Base-by-base conservation (phyloP, 2,329 filamentous ascomycete species). In the Nectriaceae sp. region DNA sequence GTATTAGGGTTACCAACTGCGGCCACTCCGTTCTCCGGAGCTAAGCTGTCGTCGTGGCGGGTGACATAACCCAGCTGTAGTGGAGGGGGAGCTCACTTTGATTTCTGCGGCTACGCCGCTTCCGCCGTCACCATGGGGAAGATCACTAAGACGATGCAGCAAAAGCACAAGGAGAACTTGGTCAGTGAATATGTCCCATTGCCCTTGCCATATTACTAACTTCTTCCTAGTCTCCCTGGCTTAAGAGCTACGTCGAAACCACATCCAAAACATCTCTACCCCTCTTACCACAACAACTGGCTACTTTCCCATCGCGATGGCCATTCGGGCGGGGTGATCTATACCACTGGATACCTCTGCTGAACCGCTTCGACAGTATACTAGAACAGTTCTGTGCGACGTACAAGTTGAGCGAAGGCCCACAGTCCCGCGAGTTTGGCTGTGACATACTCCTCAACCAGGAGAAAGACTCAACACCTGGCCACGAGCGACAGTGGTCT, bases 311-410 rank as follows among this genome's bases (percentile, higher is more conserved):
- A 49, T 85, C 86, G 56, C 79, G 87, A 79, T 99, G 94, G 94
- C 91, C 92, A 2, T 96, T 97, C 65, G 93, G 93, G 33, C 84
- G 93, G 68, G 95, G 94, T 52, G 94, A 99, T 68, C 77, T 97
- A 22, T 97, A 97, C 68, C 93, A 99, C 76, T 99, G 95, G 95
- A 97, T 99, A 58, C 87, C 89, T 21, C 80, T 96, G 20, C 75
- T 99, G 51, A 96, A 99, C 70, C 87, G 91, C 49, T 97, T 99
- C 70, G 94, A 99, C 70, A 83, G 82, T 63, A 85, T 97, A 55
- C 75, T 99, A 35, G 90, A 96, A 61, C 77, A 83, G 33, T 91
- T 96, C 67, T 90, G 86, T 69, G 78, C 82, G 47, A 85, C 84
- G 56, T 99, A 99, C 73, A 84, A 84, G 53, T 77, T 99, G 47